Evolutionary conservation across 2,329 filamentous ascomycete species (phyloP).

Genomic region (Penicillium sp.): DNA sequence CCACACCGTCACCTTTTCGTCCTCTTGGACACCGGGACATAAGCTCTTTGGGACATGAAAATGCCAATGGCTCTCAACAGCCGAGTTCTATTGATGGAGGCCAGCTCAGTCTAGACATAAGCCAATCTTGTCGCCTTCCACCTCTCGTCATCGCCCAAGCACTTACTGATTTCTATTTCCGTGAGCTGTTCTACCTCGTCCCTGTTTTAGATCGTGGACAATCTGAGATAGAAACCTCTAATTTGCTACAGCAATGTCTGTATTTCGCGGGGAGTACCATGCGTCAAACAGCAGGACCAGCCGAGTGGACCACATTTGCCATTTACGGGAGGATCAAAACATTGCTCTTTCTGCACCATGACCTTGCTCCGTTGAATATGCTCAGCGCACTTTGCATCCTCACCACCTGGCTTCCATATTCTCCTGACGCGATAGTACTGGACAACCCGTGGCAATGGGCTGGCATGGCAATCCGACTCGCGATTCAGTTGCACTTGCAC

Average conservation of each 20-base stretch:
- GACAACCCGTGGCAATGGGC: conserved; percentile 11
- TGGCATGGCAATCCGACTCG: conserved; percentile 10
- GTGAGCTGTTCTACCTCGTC: conserved; percentile 2
- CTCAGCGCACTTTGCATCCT: conserved; percentile 4
- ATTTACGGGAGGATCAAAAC: conserved; percentile 9
- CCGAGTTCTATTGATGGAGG: conserved; percentile 1
- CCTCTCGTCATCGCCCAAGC: conserved; percentile 1
- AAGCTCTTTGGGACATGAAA: not conserved
- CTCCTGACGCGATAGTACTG: conserved; percentile 1
- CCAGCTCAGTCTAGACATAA: not conserved
- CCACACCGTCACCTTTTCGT: not conserved
- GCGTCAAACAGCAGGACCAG: conserved; percentile 4
- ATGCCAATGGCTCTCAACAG: not conserved
- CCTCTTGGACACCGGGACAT: not conserved
- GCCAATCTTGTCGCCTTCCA: not conserved
- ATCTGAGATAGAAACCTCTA: not conserved
- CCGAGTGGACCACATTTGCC: conserved; percentile 7
- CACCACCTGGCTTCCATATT: conserved; percentile 6
- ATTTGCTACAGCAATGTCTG: conserved; percentile 6
- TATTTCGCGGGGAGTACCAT: conserved; percentile 9
- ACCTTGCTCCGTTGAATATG: conserved; percentile 4
- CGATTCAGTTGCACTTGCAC: conserved; percentile 7
- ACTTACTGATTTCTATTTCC: conserved; percentile 6
- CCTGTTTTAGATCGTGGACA: conserved; percentile 4
- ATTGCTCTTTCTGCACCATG: conserved; percentile 4